phyloP scores from a whole-genome alignment of 306 rosid genomes.

The Castanea crenata region DNA sequence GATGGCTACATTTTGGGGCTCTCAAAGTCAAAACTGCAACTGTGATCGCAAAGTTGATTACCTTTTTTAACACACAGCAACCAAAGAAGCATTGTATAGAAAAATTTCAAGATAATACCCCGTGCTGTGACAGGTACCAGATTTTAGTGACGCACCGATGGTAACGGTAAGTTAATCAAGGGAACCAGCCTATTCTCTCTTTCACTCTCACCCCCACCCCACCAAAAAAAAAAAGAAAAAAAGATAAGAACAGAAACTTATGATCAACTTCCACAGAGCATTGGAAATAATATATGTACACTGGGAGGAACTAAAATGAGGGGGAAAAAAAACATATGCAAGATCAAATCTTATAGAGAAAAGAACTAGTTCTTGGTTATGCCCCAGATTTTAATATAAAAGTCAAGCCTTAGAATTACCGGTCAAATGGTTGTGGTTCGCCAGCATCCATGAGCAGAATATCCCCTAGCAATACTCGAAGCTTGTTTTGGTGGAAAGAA shows the following conservation, averaged over 20 bases:
- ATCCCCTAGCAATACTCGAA: slow-evolving; percentile 74
- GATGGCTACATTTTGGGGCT: background rate
- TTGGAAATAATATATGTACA: background rate
- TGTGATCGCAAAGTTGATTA: background rate
- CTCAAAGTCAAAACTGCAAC: background rate
- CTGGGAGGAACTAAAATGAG: background rate
- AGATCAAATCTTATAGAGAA: background rate
- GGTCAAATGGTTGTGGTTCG: slow-evolving; percentile 77
- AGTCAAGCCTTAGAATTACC: slow-evolving; percentile 35
- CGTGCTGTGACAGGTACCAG: background rate
- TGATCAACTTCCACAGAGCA: no score
- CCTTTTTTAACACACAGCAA: background rate
- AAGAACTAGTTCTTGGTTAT: background rate
- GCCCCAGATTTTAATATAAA: background rate
- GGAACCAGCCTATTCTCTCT: no score
- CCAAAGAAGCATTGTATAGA: background rate
- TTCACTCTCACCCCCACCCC: no score
- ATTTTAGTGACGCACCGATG: background rate
- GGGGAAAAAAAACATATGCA: background rate
- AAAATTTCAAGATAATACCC: background rate
- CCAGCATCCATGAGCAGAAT: slow-evolving; percentile 83
- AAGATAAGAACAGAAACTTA: no score
- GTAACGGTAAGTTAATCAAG: no score
- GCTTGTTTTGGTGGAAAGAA: slow-evolving; percentile 64
- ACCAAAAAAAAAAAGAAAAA: no score